These are phyloP conservation scores for Fusarium pseudoanthophilum DNA, from an alignment of 2,329 filamentous ascomycete species.

Conservation along the genomic window DNA sequence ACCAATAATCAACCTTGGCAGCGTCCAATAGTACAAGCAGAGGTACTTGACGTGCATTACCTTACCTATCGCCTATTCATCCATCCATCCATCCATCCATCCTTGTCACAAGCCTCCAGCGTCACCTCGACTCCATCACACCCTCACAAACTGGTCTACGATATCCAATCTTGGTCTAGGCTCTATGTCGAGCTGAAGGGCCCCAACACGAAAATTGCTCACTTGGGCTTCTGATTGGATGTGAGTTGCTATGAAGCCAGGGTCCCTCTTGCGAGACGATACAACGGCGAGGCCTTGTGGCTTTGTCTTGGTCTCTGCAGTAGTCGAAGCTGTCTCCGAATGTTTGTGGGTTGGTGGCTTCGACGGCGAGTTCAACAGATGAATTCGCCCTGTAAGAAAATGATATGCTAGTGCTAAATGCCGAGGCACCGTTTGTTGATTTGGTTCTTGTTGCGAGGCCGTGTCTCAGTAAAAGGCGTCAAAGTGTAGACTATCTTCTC, in stretches of 20 bases:
- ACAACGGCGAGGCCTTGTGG: slow-evolving; percentile 28
- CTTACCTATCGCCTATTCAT: background rate
- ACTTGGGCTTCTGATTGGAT: background rate
- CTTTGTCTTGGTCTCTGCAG: slow-evolving; percentile 20
- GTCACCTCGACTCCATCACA: slow-evolving; percentile 27
- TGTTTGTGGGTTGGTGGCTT: slow-evolving; percentile 5
- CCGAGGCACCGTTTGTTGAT: slow-evolving; percentile 2
- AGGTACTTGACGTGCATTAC: background rate
- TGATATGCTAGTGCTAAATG: background rate
- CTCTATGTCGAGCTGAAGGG: background rate
- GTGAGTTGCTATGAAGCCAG: background rate
- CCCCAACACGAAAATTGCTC: background rate
- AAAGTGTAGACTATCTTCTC: slow-evolving; percentile 2
- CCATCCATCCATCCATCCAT: slow-evolving; percentile 4
- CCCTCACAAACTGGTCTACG: slow-evolving; percentile 11
- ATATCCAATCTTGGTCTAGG: slow-evolving; percentile 21
- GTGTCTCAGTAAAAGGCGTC: slow-evolving; percentile 7
- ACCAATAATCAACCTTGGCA: background rate
- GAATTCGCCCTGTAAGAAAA: background rate
- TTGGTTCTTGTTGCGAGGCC: background rate
- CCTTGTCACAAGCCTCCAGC: slow-evolving; percentile 27
- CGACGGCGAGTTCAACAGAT: slow-evolving; percentile 5
- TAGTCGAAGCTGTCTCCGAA: slow-evolving; percentile 1
- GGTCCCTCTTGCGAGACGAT: background rate
- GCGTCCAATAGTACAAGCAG: slow-evolving; percentile 8